phyloP scores from a whole-genome alignment of 805 yeast species.

The Lipomyces yamanashiensis region DNA sequence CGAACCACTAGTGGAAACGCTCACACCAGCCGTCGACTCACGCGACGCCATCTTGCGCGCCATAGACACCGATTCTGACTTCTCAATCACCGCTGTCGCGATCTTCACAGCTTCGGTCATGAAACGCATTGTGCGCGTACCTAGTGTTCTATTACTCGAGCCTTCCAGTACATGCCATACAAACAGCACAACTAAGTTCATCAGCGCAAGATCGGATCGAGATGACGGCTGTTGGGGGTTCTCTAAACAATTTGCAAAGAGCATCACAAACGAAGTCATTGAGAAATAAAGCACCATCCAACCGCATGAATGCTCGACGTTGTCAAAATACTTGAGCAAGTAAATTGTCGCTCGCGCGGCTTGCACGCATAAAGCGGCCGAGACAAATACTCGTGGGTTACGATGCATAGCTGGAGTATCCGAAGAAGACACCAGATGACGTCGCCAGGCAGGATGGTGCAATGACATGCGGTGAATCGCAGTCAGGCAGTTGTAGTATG shows the following conservation, averaged over 20 bases:
- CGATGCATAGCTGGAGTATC: conserved; percentile 5
- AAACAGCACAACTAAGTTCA: conserved; percentile 25
- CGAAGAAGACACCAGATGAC: conserved; percentile 1
- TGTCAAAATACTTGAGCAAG: conserved; percentile 29
- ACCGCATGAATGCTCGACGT: conserved; percentile 24
- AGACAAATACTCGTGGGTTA: conserved; percentile 39
- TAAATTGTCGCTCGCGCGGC: conserved; percentile 38
- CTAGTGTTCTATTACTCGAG: background rate
- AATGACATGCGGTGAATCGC: conserved; percentile 38
- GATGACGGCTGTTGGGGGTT: conserved; percentile 37
- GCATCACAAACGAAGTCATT: conserved; percentile 28
- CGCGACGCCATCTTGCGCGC: background rate
- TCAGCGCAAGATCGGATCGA: conserved; percentile 36
- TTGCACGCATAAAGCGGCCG: conserved; percentile 39
- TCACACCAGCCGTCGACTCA: background rate
- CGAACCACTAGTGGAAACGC: too few relatives aligned
- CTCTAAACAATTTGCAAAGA: conserved; percentile 37
- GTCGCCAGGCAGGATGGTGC: conserved; percentile 35
- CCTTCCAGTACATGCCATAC: conserved; percentile 11
- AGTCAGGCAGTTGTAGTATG: conserved; percentile 35
- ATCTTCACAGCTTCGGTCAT: conserved; percentile 5
- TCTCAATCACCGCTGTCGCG: conserved; percentile 19
- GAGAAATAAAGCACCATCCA: conserved; percentile 29
- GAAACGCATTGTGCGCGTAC: background rate
- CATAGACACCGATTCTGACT: conserved; percentile 9